A percentile compares a stretch with the other conserved stretches of the same genome.
Evolutionary conservation across 371 early-diverging fungal species (phyloP).

Genomic region (Massospora cicadina): DNA sequence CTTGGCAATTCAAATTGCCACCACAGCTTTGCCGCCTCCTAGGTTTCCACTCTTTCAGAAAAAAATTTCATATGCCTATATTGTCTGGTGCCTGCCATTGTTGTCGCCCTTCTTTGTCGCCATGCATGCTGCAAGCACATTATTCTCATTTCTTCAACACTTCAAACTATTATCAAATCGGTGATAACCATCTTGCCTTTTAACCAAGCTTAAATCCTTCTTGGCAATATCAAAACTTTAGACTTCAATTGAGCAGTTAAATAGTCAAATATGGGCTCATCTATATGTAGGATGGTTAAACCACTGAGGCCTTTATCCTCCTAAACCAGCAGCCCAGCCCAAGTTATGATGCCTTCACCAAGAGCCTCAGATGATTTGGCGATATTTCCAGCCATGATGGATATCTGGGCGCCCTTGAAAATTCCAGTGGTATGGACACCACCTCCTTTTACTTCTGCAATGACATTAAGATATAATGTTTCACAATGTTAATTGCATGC

Average conservation of each 20-base stretch:
- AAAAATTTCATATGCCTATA: not conserved
- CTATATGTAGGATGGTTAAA: conserved; percentile 87
- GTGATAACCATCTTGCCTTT: not conserved
- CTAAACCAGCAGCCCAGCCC: conserved; percentile 45
- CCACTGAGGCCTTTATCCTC: conserved; percentile 68
- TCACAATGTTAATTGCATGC: conserved; percentile 82
- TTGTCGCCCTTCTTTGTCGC: not conserved
- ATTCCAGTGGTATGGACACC: conserved; percentile 54
- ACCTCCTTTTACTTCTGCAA: conserved; percentile 67
- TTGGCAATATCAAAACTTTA: conserved; percentile 9
- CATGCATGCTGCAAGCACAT: not conserved
- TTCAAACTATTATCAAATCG: not conserved
- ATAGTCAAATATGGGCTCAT: conserved; percentile 74
- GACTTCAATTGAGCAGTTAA: conserved; percentile 29
- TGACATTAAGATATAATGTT: conserved; percentile 73
- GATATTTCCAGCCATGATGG: conserved; percentile 68
- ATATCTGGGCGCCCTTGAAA: conserved; percentile 74
- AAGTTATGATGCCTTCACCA: conserved; percentile 61
- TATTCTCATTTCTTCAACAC: not conserved
- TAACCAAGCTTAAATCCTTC: not conserved
- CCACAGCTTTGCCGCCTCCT: not conserved
- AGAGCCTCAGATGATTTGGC: conserved; percentile 67
- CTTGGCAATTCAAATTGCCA: not conserved
- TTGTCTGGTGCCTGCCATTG: not conserved
- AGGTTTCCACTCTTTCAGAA: not conserved